Evolutionary conservation across 495 filamentous ascomycete species (phyloP), one percentile per base, ranked within the genome.

Genomic region (Barbatosphaeria neglecta): DNA sequence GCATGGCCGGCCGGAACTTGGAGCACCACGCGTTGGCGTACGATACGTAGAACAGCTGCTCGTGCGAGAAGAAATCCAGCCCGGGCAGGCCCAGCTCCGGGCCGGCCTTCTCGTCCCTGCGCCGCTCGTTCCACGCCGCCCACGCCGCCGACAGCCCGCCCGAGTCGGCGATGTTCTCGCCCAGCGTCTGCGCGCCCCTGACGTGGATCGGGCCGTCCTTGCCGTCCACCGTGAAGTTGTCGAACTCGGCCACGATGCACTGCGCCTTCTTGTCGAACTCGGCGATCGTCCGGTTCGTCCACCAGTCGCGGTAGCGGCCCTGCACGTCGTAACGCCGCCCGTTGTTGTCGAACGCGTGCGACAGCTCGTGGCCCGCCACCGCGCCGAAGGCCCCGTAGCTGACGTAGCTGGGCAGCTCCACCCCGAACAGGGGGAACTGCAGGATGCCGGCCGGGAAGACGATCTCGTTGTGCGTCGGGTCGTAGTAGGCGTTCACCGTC

Each of bases 91-190:
- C 55, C 50, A 72, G 58, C 47, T 81, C 77, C 3, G 78, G 66
- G n/a, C 65, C 68, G 3, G 64, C 55, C 19, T 63, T 68, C 23
- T 49, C 22, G 24, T 45, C 46, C 0, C 13, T 9, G 22, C 72
- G 74, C 2, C 69, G 73, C 48, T 71, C 70, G 58, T 78, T 75
- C 84, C 84, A 88, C 1, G 82, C 81, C 9, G 72, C 68, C 51
- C 77, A 88, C 1, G 80, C 69, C 2, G 81, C 81, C 22, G 70
- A 66, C 17, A 89, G 53, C 6, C 84, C 84, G 25, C 83, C 84
- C 1, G 83, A 82, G 58, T 88, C 84, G 4, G 83, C 81, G 43
- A 87, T 83, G 54, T 87, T 87, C 67, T 88, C 84, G 17, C 80
- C 82, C 4, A 85, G 67, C 0, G 84, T 87, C 22, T 82, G 62